Conservation (phyloP, 2,329 filamentous ascomycete species). For the Colletotrichum cereale region DNA sequence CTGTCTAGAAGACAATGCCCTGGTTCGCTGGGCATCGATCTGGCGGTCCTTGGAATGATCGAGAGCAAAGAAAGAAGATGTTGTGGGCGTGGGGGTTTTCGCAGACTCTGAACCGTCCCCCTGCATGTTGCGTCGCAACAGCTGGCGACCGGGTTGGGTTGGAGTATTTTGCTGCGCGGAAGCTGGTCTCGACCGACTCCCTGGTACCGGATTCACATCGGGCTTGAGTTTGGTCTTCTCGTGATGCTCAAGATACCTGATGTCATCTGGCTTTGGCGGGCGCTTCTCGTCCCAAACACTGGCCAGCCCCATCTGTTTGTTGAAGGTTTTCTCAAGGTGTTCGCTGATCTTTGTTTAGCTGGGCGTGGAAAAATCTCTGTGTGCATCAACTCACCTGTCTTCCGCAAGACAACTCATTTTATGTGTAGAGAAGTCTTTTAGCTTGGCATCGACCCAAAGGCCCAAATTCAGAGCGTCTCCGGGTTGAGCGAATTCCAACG, state of each 20-base stretch:
- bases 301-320: background rate
- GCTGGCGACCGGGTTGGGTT: background rate
- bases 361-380: no score
- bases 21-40: background rate
- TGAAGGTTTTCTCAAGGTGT: constrained; percentile 10
- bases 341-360: constrained; percentile 14
- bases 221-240: background rate
- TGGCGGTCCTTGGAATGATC: background rate
- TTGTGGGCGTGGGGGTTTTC: background rate
- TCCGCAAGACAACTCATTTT: background rate
- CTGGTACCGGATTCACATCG: background rate
- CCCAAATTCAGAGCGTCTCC: constrained; percentile 3
- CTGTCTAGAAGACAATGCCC: constrained; percentile 3
- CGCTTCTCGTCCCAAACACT: background rate
- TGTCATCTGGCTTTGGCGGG: constrained; percentile 7
- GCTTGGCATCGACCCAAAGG: background rate
- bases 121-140: constrained; percentile 23
- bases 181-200: background rate
- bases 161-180: constrained; percentile 9
- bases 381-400: constrained; percentile 4
- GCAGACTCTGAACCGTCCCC: background rate
- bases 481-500: constrained; percentile 7
- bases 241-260: constrained; percentile 14
- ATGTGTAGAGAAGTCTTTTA: background rate
- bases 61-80: background rate